These are phyloP conservation scores for Pseudocohnilembus persalinus DNA, from an alignment of 169 alveolate species.

Conservation along the genomic window DNA sequence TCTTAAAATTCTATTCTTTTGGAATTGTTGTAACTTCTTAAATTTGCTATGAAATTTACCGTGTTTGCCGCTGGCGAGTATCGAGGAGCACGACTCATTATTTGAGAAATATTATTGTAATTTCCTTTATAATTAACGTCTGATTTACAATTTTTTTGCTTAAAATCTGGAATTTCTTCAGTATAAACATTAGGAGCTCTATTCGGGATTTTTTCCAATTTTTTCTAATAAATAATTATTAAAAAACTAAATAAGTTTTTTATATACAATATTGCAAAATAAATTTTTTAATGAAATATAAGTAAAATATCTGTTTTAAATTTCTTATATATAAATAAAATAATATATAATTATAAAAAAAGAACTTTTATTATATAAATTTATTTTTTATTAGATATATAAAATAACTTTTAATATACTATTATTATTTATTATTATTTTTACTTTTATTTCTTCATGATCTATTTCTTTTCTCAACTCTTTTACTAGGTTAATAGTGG, in stretches of 20 bases:
- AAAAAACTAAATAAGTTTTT: too few species aligned
- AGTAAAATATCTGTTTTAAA: too few species aligned
- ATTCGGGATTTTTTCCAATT: not conserved
- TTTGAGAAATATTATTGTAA: not conserved
- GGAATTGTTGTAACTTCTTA: not conserved
- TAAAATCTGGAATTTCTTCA: not conserved
- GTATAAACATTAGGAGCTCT: not conserved
- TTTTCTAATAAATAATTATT: not conserved
- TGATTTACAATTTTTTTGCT: not conserved
- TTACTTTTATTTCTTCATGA: not conserved
- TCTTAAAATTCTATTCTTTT: too few species aligned
- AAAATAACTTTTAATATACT: too few species aligned
- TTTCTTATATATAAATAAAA: too few species aligned
- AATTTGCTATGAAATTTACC: not conserved
- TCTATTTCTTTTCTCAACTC: not conserved
- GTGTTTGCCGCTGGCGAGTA: not conserved
- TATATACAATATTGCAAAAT: too few species aligned
- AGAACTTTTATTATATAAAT: too few species aligned
- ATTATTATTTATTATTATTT: too few species aligned
- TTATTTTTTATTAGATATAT: too few species aligned
- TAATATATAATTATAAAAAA: too few species aligned
- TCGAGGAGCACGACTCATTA: not conserved
- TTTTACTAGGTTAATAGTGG: not conserved
- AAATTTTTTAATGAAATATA: too few species aligned
- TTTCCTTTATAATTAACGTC: not conserved